Evolutionary conservation across 192 early-diverging fungal genomes (phyloP), one percentile per base, ranked within the genome.

Genomic region (Coemansia interrupta): DNA sequence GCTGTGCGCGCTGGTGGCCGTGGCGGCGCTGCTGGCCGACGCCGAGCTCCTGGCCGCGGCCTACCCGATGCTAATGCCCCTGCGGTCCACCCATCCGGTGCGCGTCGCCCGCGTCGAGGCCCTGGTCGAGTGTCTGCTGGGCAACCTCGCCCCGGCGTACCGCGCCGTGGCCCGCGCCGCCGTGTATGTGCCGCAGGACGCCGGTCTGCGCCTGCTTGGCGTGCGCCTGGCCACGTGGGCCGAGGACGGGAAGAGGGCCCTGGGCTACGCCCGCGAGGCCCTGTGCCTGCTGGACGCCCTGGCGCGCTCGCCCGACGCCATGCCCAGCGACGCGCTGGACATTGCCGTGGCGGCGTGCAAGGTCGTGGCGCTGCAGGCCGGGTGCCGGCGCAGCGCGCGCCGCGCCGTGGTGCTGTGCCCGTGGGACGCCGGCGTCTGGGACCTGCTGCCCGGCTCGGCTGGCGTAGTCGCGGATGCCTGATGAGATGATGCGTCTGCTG

Each of bases 1-100:
- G 3, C 50, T 49, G 30, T 30, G 52, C 30, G 64, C 8, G 53
- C 64, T 0, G 63, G 66, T 75, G 44, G 80, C 76, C 28, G 66
- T 82, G n/a, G 75, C 65, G 2, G 17, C 79, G 45, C 47, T 70
- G 39, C 54, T 66, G n/a, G 61, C 48, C 55, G 80, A 82, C 15
- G 60, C 17, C 23, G 63, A 67, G 6, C 52, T 82, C 19, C 29
- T 75, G 4, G 56, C 50, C 0, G 80, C 76, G 0, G 52, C 68
- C 3, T 51, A 66, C 26, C 32, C 61, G 0, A 72, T 75, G 56
- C 65, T 82, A 22, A 3, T 10, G n/a, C 32, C 39, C 24, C 23
- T 18, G 17, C 54, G 49, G 56, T 23, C 48, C 2, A 44, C 5
- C 14, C 70, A 69, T 26, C 32, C 54, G 2, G 18, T 17, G 30